Evolutionary conservation across 164 flowering plant species (phyloP).

Genomic region (grape (Vitis vinifera)): ASM3070453v1 NC_081812.1:18542001-18542500

Average conservation of each 20-base stretch:
- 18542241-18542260: neutral
- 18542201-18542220: neutral
- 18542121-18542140: too few relatives aligned
- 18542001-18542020: neutral
- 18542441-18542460: constrained; percentile 8
- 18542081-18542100: too few relatives aligned
- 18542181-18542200: neutral
- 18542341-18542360: too few relatives aligned
- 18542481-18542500: neutral
- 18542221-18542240: neutral
- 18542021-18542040: neutral
- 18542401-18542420: constrained; percentile 8
- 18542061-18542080: too few relatives aligned
- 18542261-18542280: neutral
- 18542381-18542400: constrained; percentile 8
- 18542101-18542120: too few relatives aligned
- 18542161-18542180: neutral
- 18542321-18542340: neutral
- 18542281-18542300: neutral
- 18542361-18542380: too few relatives aligned
- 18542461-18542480: neutral
- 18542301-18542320: neutral
- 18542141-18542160: too few relatives aligned
- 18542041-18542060: neutral
- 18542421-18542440: constrained; percentile 15